Conservation (phyloP, 352 stramenopile genomes). For the Phytopythium boreale region DNA sequence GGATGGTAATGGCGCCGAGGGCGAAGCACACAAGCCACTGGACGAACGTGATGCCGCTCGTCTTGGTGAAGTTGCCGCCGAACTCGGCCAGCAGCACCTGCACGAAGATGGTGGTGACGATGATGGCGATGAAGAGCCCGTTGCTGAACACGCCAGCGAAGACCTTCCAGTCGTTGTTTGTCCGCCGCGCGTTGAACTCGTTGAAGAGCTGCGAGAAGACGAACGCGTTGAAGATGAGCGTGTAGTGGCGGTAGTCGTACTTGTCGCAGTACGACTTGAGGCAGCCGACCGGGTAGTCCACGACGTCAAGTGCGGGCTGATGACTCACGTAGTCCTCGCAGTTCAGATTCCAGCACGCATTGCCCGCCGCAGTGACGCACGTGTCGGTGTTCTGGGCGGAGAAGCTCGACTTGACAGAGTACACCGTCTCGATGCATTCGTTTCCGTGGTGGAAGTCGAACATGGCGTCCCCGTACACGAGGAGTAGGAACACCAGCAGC, state of each 20-base stretch:
- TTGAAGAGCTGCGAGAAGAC: slow-evolving; percentile 96
- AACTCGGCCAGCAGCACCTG: slow-evolving; percentile 96
- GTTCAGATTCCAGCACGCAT: slow-evolving; percentile 41
- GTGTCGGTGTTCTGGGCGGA: slow-evolving; percentile 27
- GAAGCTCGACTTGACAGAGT: slow-evolving; percentile 51
- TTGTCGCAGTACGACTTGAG: slow-evolving; percentile 38
- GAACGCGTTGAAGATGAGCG: slow-evolving; percentile 98
- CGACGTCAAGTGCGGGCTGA: slow-evolving; percentile 21
- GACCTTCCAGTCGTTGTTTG: slow-evolving; percentile 95
- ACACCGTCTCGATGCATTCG: slow-evolving; percentile 37
- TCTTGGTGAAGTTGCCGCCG: slow-evolving; percentile 88
- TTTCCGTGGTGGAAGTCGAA: slow-evolving; percentile 69
- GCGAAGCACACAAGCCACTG: slow-evolving; percentile 67
- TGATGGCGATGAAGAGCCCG: slow-evolving; percentile 92
- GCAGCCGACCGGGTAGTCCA: slow-evolving; percentile 48
- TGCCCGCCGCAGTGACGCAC: slow-evolving; percentile 45
- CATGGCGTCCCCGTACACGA: slow-evolving; percentile 47
- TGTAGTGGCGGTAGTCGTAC: slow-evolving; percentile 93
- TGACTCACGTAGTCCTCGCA: slow-evolving; percentile 62
- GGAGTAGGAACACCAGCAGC: slow-evolving; percentile 79
- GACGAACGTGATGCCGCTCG: slow-evolving; percentile 52
- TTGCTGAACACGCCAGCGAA: slow-evolving; percentile 92
- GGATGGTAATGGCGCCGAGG: slow-evolving; percentile 57
- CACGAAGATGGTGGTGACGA: slow-evolving; percentile 89
- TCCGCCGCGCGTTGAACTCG: slow-evolving; percentile 80